Percentiles rank a stretch among this genome's conserved stretches.
These are phyloP conservation scores for Paraphoma chrysanthemicola DNA, from an alignment of 2,329 filamentous ascomycete genomes.

Conservation along the genomic window DNA sequence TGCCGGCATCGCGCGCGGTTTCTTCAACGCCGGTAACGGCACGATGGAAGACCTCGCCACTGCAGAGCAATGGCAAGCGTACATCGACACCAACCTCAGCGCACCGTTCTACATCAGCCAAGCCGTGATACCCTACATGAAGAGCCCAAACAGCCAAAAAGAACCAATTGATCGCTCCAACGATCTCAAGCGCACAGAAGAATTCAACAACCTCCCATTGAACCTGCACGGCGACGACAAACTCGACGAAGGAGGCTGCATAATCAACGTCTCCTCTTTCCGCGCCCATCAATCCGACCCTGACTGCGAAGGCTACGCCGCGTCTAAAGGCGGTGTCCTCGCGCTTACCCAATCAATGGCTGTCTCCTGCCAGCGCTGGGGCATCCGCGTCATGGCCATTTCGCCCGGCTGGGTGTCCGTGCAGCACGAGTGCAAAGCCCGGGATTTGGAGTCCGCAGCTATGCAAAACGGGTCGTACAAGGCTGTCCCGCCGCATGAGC, in stretches of 20 bases:
- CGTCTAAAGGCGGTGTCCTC: constrained; percentile 58
- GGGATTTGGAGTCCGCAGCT: constrained; percentile 47
- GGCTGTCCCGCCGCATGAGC: constrained; percentile 22
- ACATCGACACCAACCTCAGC: constrained; percentile 29
- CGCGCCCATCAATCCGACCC: constrained; percentile 57
- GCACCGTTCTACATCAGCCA: constrained; percentile 31
- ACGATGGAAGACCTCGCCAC: constrained; percentile 32
- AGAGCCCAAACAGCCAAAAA: constrained; percentile 23
- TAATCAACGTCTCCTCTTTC: constrained; percentile 58
- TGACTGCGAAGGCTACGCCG: constrained; percentile 58
- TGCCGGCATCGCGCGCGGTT: constrained; percentile 30
- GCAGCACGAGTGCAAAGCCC: constrained; percentile 48
- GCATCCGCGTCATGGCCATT: constrained; percentile 56
- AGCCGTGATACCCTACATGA: constrained; percentile 30
- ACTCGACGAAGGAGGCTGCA: constrained; percentile 32
- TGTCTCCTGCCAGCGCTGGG: constrained; percentile 51
- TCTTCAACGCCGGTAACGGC: constrained; percentile 30
- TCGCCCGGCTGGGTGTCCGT: constrained; percentile 61
- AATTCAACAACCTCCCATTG: constrained; percentile 25
- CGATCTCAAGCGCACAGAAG: constrained; percentile 27
- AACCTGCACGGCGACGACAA: constrained; percentile 29
- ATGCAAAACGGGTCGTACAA: constrained; percentile 23
- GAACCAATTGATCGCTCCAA: constrained; percentile 20
- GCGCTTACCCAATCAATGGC: constrained; percentile 58
- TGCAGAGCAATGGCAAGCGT: constrained; percentile 31